Percentiles rank a stretch among this genome's conserved stretches.
These are phyloP conservation scores for Globisporangium recalcitrans DNA, from an alignment of 352 stramenopile species.

Conservation along the genomic window DNA sequence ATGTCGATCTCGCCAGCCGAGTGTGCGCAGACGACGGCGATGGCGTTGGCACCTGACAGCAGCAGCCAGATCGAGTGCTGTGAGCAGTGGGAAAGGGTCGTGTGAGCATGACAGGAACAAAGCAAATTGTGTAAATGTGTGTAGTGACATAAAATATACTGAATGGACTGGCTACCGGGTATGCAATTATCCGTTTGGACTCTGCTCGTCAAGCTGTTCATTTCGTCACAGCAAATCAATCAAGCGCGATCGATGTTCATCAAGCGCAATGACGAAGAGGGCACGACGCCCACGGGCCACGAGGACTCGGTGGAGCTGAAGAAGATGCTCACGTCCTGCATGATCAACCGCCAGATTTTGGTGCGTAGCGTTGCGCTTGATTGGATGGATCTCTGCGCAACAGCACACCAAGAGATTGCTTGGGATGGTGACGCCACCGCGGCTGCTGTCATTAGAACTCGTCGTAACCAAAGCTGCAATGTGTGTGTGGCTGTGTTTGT, in stretches of 20 bases:
- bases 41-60: slow-evolving; percentile 28
- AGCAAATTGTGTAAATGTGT: neutral
- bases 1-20: slow-evolving; percentile 24
- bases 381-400: neutral
- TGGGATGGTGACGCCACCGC: too few relatives aligned
- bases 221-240: too few relatives aligned
- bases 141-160: too few relatives aligned
- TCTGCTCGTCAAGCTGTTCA: neutral
- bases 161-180: too few relatives aligned
- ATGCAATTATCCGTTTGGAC: too few relatives aligned
- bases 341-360: slow-evolving; percentile 82
- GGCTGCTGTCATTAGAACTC: neutral
- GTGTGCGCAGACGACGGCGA: slow-evolving; percentile 22
- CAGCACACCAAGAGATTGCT: neutral
- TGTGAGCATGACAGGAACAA: neutral
- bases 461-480: neutral
- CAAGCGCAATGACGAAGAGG: slow-evolving; percentile 39
- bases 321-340: slow-evolving; percentile 83
- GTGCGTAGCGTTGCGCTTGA: slow-evolving; percentile 22
- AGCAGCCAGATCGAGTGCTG: slow-evolving; percentile 20
- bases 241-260: slow-evolving; percentile 29
- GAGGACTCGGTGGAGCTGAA: slow-evolving; percentile 68
- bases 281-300: slow-evolving; percentile 45
- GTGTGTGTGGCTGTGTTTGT: neutral
- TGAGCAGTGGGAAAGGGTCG: slow-evolving; percentile 12